phyloP scores from a whole-genome alignment of 805 yeast species.

The Saccharomycodes ludwigii region DNA sequence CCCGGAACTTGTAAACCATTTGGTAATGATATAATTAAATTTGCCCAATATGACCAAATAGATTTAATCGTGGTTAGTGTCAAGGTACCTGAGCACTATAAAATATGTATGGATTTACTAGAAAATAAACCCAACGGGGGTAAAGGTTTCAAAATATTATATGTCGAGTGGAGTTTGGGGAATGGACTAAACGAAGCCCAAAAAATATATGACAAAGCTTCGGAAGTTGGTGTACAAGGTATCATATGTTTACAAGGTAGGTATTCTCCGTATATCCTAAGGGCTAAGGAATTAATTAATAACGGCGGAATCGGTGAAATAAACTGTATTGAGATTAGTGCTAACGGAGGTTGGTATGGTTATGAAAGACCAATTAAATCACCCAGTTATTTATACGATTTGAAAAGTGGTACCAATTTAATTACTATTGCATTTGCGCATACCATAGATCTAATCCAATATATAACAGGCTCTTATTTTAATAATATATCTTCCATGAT shows the following conservation, averaged over 20 bases:
- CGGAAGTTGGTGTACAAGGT: conserved; percentile 17
- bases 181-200: conserved; percentile 16
- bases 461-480: conserved; percentile 20
- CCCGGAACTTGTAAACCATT: conserved; percentile 17
- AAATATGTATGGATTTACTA: conserved; percentile 12
- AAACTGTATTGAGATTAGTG: conserved; percentile 20
- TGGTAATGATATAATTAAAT: conserved; percentile 10
- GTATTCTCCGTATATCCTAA: conserved; percentile 19
- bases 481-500: conserved; percentile 17
- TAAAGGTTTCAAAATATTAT: conserved; percentile 14
- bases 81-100: conserved; percentile 13
- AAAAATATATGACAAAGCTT: conserved; percentile 15
- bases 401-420: conserved; percentile 18
- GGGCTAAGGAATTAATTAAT: conserved; percentile 20
- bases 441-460: conserved; percentile 20
- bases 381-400: conserved; percentile 17
- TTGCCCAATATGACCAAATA: conserved; percentile 13
- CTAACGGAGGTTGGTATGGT: conserved; percentile 23
- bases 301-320: conserved; percentile 21
- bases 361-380: conserved; percentile 18
- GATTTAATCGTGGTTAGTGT: conserved; percentile 19
- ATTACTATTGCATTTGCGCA: conserved; percentile 21
- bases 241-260: conserved; percentile 21
- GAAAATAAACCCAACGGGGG: conserved; percentile 12
- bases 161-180: conserved; percentile 20